These are phyloP conservation scores for Solanum habrochaites DNA, from an alignment of 257 asterid genomes.

Conservation along the genomic window DNA sequence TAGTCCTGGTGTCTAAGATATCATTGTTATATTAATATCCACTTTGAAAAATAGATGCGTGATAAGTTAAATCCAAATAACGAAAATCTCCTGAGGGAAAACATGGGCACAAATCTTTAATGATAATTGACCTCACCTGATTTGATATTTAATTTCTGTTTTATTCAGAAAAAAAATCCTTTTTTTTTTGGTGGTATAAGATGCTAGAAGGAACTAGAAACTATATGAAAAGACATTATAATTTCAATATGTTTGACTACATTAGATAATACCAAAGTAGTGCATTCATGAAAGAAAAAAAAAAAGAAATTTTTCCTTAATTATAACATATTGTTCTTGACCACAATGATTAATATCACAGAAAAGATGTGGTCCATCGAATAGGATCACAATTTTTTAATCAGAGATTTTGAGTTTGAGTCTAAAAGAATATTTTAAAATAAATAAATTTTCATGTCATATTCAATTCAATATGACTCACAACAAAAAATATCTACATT, in stretches of 20 bases:
- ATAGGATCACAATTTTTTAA: too few species aligned
- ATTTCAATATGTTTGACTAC: background rate
- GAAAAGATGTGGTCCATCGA: background rate
- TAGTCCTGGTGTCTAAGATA: background rate
- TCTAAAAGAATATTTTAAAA: too few species aligned
- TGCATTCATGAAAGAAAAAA: background rate
- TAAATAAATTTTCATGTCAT: too few species aligned
- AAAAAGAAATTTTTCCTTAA: background rate
- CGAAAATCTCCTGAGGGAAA: background rate
- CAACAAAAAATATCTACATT: too few species aligned
- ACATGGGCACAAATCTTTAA: background rate
- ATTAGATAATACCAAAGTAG: background rate
- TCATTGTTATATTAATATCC: background rate
- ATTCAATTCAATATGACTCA: too few species aligned
- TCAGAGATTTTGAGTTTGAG: accelerated
- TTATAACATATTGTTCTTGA: background rate
- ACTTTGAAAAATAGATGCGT: background rate
- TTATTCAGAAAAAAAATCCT: background rate
- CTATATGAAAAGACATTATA: background rate
- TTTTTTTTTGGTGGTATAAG: background rate
- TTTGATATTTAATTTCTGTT: background rate
- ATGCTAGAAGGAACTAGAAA: background rate
- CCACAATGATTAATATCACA: background rate
- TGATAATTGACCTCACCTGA: background rate
- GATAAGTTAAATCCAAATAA: background rate